These are phyloP conservation scores for Westerdykella aurantiaca DNA, from an alignment of 2,329 filamentous ascomycete species.

Conservation along the genomic window DNA sequence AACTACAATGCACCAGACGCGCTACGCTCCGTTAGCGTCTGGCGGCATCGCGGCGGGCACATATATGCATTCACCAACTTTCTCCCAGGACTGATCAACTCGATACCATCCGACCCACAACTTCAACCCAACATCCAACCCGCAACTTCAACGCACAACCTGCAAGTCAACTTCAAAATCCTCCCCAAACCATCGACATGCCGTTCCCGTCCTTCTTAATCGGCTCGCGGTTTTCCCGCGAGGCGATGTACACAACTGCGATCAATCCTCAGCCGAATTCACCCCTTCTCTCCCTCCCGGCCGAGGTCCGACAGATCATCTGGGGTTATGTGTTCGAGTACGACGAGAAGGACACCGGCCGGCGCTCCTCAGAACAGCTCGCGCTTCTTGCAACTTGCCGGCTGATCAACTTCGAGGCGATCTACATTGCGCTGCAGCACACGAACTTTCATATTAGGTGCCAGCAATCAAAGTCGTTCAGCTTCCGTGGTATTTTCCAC, in stretches of 20 bases:
- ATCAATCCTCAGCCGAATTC: conserved; percentile 1
- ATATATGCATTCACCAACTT: too few species aligned
- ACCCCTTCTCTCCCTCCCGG: conserved; percentile 1
- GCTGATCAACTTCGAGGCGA: conserved; percentile 4
- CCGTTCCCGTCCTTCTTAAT: too few species aligned
- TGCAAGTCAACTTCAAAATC: too few species aligned
- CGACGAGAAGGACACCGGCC: too few species aligned
- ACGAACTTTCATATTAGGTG: background rate
- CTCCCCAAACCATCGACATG: too few species aligned
- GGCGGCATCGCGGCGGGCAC: too few species aligned
- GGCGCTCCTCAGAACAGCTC: background rate
- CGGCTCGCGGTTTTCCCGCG: background rate
- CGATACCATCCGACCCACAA: too few species aligned
- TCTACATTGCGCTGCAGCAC: background rate
- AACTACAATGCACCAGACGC: too few species aligned
- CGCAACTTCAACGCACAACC: too few species aligned
- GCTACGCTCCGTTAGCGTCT: too few species aligned
- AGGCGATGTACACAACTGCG: background rate
- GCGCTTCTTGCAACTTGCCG: conserved; percentile 5
- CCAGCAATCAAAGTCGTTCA: background rate
- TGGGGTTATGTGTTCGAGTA: conserved; percentile 3
- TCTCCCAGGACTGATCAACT: too few species aligned
- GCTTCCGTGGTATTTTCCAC: background rate
- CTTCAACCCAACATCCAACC: too few species aligned
- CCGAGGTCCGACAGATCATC: conserved; percentile 4